Conservation (phyloP, 1,284 basidiomycete species). For the Cryptococcus wingfieldii region DNA sequence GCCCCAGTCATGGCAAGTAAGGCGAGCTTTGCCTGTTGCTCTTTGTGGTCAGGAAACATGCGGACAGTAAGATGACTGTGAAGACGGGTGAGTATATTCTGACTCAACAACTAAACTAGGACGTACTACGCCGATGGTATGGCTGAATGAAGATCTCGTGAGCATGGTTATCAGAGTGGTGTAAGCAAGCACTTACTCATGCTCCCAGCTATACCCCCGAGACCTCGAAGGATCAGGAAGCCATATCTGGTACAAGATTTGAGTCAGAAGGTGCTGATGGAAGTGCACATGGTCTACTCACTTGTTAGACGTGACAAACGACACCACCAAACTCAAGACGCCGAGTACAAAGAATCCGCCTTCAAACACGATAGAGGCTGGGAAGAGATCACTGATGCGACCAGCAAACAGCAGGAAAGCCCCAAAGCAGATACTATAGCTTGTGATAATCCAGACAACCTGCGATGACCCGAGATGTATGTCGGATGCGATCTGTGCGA, state of each 20-base stretch:
- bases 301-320: conserved; percentile 43
- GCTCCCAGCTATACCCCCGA: conserved; percentile 39
- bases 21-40: conserved; percentile 35
- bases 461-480: conserved; percentile 27
- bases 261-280: too few relatives aligned
- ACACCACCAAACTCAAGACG: conserved; percentile 33
- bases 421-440: conserved; percentile 34
- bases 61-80: conserved; percentile 30
- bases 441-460: conserved; percentile 31
- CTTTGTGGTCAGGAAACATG: conserved; percentile 38
- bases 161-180: background rate
- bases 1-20: conserved; percentile 30
- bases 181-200: conserved; percentile 15
- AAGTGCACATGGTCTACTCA: background rate
- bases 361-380: conserved; percentile 37
- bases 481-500: conserved; percentile 31
- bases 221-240: conserved; percentile 43
- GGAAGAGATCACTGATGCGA: conserved; percentile 41
- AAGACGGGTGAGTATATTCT: background rate
- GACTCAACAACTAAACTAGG: background rate
- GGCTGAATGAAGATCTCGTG: background rate
- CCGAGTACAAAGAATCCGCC: conserved; percentile 35
- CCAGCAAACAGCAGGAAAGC: conserved; percentile 42
- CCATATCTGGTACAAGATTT: conserved; percentile 21
- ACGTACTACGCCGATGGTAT: conserved; percentile 34